Conservation (phyloP, 441 rosid genomes). For the Populus tomentosa region DNA sequence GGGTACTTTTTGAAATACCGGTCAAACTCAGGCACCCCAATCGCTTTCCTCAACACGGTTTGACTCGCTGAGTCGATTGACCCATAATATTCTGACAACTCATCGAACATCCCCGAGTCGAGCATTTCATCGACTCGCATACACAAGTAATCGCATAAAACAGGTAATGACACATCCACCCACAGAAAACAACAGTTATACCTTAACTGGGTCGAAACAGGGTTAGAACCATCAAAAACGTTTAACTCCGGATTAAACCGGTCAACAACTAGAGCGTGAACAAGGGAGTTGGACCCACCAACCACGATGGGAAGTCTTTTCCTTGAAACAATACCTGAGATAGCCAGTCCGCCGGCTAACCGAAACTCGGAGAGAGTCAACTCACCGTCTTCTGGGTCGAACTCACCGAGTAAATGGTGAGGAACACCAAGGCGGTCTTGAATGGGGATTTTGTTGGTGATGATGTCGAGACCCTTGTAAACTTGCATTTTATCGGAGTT, state of each 20-base stretch:
- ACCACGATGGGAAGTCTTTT: slow-evolving; percentile 56
- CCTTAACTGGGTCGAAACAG: slow-evolving; percentile 41
- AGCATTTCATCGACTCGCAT: slow-evolving; percentile 89
- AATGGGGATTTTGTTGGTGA: slow-evolving; percentile 70
- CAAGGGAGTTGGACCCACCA: slow-evolving; percentile 86
- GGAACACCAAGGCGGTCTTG: slow-evolving; percentile 51
- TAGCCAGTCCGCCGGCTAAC: slow-evolving; percentile 28
- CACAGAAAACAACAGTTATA: slow-evolving; percentile 75
- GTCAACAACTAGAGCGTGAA: slow-evolving; percentile 64
- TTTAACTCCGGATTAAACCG: slow-evolving; percentile 43
- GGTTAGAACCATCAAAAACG: slow-evolving; percentile 34
- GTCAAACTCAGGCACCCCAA: slow-evolving; percentile 86
- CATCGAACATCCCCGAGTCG: slow-evolving; percentile 72
- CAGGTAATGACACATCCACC: slow-evolving; percentile 64
- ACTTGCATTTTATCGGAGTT: slow-evolving; percentile 91
- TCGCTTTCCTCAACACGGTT: slow-evolving; percentile 62
- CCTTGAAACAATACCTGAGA: slow-evolving; percentile 40
- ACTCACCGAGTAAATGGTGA: slow-evolving; percentile 68
- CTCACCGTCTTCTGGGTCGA: slow-evolving; percentile 41
- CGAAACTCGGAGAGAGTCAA: slow-evolving; percentile 53
- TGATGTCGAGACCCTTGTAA: slow-evolving; percentile 64
- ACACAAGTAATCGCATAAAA: slow-evolving; percentile 49
- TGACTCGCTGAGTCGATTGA: slow-evolving; percentile 23
- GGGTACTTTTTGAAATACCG: slow-evolving; percentile 46
- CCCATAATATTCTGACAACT: slow-evolving; percentile 42